These are phyloP conservation scores for Gnomoniopsis sp. DNA, from an alignment of 2,329 filamentous ascomycete genomes.

Conservation along the genomic window DNA sequence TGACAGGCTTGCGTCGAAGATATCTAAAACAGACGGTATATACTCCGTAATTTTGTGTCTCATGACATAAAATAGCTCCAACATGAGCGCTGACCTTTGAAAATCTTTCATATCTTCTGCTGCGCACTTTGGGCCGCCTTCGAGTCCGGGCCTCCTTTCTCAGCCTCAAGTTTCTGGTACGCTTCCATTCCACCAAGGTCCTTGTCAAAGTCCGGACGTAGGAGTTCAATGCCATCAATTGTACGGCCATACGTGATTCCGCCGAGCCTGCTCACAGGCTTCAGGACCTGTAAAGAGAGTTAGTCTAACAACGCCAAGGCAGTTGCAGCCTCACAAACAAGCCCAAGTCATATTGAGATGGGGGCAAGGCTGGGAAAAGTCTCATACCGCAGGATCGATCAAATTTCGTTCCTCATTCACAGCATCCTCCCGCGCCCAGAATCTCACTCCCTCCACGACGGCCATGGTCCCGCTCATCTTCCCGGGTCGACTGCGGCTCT, in stretches of 20 bases:
- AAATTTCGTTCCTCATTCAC: conserved; percentile 72
- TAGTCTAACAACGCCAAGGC: neutral
- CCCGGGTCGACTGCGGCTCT: conserved; percentile 66
- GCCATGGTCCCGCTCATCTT: conserved; percentile 72
- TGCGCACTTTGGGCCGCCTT: neutral
- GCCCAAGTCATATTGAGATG: neutral
- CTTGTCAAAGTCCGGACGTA: conserved; percentile 55
- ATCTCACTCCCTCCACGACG: conserved; percentile 78
- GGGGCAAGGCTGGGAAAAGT: neutral
- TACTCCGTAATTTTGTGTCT: too few species aligned
- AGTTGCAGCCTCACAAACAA: neutral
- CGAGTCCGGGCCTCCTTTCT: conserved; percentile 2
- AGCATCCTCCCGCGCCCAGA: conserved; percentile 89
- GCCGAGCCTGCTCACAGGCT: conserved; percentile 74
- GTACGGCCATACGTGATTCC: conserved; percentile 80
- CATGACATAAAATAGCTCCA: too few species aligned
- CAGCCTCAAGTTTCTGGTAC: conserved; percentile 52
- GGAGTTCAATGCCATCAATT: conserved; percentile 69
- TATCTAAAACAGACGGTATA: too few species aligned
- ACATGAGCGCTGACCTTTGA: neutral
- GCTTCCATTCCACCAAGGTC: conserved; percentile 52
- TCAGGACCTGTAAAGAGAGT: conserved; percentile 52
- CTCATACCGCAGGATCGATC: conserved; percentile 65
- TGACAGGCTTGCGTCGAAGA: too few species aligned
- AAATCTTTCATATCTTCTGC: conserved; percentile 2